Evolutionary conservation across 495 filamentous ascomycete genomes (phyloP).

Genomic region (Podospora didyma): DNA sequence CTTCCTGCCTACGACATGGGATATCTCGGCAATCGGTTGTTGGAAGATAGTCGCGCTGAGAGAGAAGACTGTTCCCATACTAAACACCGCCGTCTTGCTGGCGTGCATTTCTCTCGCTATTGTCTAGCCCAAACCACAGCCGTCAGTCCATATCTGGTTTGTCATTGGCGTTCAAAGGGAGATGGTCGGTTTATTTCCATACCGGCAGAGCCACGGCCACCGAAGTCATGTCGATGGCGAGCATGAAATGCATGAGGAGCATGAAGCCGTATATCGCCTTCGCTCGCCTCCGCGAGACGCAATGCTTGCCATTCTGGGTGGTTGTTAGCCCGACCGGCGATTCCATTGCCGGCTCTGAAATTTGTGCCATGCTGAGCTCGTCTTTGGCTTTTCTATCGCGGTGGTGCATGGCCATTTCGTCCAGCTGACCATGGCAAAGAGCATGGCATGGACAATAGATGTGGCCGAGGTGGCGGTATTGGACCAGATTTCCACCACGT

Average conservation of each 20-base stretch:
- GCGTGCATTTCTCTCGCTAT: constrained; percentile 49
- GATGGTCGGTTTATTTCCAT: constrained; percentile 48
- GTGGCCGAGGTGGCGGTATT: too few relatives aligned
- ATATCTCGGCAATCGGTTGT: constrained; percentile 47
- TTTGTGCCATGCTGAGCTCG: too few relatives aligned
- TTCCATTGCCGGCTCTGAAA: too few relatives aligned
- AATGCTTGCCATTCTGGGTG: background rate
- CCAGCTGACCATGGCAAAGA: too few relatives aligned
- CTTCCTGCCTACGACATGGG: constrained; percentile 49
- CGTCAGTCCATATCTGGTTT: too few relatives aligned
- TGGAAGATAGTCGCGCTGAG: constrained; percentile 51
- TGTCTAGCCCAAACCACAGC: constrained; percentile 26
- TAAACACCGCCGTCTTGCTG: constrained; percentile 55
- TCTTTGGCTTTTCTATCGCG: too few relatives aligned
- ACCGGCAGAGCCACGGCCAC: constrained; percentile 61
- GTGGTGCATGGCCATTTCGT: too few relatives aligned
- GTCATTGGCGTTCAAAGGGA: background rate
- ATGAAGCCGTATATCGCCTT: constrained; percentile 18
- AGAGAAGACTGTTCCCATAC: constrained; percentile 52
- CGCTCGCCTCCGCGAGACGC: constrained; percentile 10
- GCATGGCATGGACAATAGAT: too few relatives aligned
- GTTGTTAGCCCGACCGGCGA: background rate
- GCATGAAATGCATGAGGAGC: constrained; percentile 26
- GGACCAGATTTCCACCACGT: too few relatives aligned
- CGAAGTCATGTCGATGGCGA: constrained; percentile 55